A percentile compares a stretch with the other conserved stretches of the same genome.
Conservation (phyloP, 108 stramenopile genomes). For the Parietichytrium sp. region DNA sequence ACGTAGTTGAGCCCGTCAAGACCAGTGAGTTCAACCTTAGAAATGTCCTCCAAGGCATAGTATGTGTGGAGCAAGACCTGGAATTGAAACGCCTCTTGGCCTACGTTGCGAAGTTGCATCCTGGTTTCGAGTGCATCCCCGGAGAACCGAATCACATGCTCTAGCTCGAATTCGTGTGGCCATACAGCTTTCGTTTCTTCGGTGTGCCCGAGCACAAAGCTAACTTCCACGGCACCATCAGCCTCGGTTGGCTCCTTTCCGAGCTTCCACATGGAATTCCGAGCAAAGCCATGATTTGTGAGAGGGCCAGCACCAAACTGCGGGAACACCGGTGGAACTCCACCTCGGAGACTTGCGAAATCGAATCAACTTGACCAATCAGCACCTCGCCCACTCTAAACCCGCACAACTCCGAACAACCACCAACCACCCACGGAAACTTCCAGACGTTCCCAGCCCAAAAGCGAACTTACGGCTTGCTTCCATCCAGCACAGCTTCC, state of each 20-base stretch:
- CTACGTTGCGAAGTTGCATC: slow-evolving; percentile 48
- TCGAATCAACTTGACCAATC: too few species aligned
- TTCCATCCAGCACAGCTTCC: background rate
- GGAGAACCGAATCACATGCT: slow-evolving; percentile 49
- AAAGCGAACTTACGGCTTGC: too few species aligned
- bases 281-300: slow-evolving; percentile 60
- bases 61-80: slow-evolving; percentile 62
- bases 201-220: slow-evolving; percentile 40
- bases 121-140: slow-evolving; percentile 43
- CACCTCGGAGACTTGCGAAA: slow-evolving; percentile 8
- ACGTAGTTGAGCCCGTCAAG: slow-evolving; percentile 48
- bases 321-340: slow-evolving; percentile 23
- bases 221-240: background rate
- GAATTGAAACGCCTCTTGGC: slow-evolving; percentile 47
- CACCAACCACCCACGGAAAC: too few species aligned
- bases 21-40: slow-evolving; percentile 41
- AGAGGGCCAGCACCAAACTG: slow-evolving; percentile 39
- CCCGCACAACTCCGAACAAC: too few species aligned
- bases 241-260: background rate
- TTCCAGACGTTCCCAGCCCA: too few species aligned
- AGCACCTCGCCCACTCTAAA: too few species aligned
- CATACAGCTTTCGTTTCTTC: slow-evolving; percentile 47
- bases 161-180: slow-evolving; percentile 40
- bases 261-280: slow-evolving; percentile 46
- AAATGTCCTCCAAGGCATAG: slow-evolving; percentile 48